Percentiles rank a stretch among this genome's conserved stretches.
Conservation (phyloP, 192 early-diverging fungal species). For the Phycomyces blakesleeanus region DNA sequence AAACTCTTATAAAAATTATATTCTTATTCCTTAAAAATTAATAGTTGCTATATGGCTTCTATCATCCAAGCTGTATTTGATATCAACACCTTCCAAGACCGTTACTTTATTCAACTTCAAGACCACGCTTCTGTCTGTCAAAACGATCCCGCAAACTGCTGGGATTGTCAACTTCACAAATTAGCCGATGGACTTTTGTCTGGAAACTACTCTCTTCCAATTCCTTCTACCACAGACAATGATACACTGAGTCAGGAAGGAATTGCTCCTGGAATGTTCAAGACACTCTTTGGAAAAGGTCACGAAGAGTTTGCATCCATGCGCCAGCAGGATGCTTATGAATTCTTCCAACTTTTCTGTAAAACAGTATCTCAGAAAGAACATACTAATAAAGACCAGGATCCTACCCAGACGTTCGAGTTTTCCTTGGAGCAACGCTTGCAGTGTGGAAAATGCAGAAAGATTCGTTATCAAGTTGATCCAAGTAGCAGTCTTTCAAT, state of each 20-base stretch:
- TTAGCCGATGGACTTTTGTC: constrained; percentile 86
- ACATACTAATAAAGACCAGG: constrained; percentile 50
- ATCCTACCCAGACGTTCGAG: constrained; percentile 79
- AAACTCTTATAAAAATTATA: not conserved
- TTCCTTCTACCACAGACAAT: constrained; percentile 31
- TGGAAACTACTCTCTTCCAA: constrained; percentile 77
- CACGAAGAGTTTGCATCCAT: constrained; percentile 96
- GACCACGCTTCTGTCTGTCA: constrained; percentile 51
- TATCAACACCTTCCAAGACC: constrained; percentile 70
- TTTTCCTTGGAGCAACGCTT: constrained; percentile 80
- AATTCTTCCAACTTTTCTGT: constrained; percentile 82
- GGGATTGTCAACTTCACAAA: constrained; percentile 90
- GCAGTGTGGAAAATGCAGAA: constrained; percentile 80
- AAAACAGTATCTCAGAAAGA: constrained; percentile 78
- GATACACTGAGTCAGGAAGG: constrained; percentile 65
- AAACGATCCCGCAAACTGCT: constrained; percentile 66
- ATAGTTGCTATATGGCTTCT: constrained; percentile 95
- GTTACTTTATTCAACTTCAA: constrained; percentile 35
- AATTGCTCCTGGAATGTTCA: constrained; percentile 90
- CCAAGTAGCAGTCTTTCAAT: constrained; percentile 55
- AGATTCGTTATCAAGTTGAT: constrained; percentile 72
- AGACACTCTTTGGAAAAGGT: constrained; percentile 78
- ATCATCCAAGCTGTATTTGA: constrained; percentile 87
- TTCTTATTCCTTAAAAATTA: not conserved
- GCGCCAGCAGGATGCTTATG: constrained; percentile 97